A percentile compares a stretch with the other conserved stretches of the same genome.
Conservation (phyloP, 768 basidiomycete species). For the Crucibulum laeve region DNA sequence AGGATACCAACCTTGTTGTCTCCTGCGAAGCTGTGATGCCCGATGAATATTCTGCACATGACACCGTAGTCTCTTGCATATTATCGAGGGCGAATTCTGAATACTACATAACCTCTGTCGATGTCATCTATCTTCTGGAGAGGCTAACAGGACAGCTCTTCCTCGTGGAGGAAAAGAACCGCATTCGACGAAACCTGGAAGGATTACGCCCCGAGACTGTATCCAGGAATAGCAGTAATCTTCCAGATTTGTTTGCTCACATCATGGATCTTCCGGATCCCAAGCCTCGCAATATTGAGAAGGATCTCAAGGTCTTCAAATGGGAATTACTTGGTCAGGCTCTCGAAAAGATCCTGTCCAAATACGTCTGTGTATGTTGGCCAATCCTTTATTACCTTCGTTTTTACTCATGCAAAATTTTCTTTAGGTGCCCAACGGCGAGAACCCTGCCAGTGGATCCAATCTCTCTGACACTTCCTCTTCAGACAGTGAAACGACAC, state of each 20-base stretch:
- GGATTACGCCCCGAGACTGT: conserved; percentile 88
- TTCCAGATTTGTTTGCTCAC: conserved; percentile 85
- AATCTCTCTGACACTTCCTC: too few species aligned
- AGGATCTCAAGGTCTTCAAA: conserved; percentile 88
- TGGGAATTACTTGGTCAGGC: conserved; percentile 71
- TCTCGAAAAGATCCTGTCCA: conserved; percentile 74
- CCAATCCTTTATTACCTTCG: too few species aligned
- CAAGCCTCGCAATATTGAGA: conserved; percentile 95
- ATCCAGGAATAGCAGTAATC: conserved; percentile 77
- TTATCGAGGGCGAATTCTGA: conserved; percentile 72
- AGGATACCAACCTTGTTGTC: conserved; percentile 72
- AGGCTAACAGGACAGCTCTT: conserved; percentile 71
- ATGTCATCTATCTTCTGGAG: conserved; percentile 92
- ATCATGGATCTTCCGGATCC: conserved; percentile 97
- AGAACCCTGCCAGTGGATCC: too few species aligned
- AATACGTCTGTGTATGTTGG: conserved; percentile 69
- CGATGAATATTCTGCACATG: conserved; percentile 66
- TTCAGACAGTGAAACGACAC: too few species aligned
- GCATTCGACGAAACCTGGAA: conserved; percentile 92
- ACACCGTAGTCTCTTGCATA: conserved; percentile 93
- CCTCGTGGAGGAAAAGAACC: conserved; percentile 94
- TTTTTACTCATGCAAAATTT: neutral
- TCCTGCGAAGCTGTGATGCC: conserved; percentile 74
- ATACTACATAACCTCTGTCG: conserved; percentile 92
- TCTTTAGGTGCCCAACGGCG: conserved; percentile 22